A percentile compares a stretch with the other conserved stretches of the same genome.
Evolutionary conservation across 78 protist genomes (phyloP).

Genomic region (Acrasis kona): DNA sequence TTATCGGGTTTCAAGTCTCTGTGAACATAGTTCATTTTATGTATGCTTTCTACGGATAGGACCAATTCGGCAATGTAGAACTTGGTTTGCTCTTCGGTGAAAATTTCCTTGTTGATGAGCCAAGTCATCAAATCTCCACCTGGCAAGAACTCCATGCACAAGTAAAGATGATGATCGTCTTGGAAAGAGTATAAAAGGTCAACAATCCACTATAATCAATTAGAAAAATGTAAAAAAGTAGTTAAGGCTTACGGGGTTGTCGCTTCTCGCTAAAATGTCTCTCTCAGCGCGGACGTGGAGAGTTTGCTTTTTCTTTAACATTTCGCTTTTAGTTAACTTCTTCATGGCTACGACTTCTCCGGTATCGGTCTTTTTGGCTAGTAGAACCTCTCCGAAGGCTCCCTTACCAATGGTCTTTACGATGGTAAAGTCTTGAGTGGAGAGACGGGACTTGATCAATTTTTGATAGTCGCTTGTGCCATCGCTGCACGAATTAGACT

Average conservation of each 20-base stretch:
- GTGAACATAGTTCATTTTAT: conserved; percentile 37
- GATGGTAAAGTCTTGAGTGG: conserved; percentile 42
- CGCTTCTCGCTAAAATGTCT: conserved; percentile 29
- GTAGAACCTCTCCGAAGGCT: conserved; percentile 59
- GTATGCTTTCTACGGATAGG: conserved; percentile 38
- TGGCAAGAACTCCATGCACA: conserved; percentile 63
- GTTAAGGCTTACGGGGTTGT: too few species aligned
- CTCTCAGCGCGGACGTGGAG: conserved; percentile 49
- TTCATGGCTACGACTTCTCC: conserved; percentile 39
- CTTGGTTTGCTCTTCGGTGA: conserved; percentile 8
- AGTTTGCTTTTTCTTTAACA: conserved; percentile 33
- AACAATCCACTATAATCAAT: conserved; percentile 60
- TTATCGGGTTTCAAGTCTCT: conserved; percentile 43
- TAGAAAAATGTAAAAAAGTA: too few species aligned
- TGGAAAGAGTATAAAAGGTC: conserved; percentile 58
- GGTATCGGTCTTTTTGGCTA: not conserved
- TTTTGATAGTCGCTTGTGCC: too few species aligned
- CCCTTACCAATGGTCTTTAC: conserved; percentile 69
- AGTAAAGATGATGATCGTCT: conserved; percentile 41
- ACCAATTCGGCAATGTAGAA: conserved; percentile 47
- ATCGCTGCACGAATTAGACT: too few species aligned
- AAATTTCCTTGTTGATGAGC: not conserved
- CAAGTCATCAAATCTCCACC: conserved; percentile 67
- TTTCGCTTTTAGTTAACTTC: conserved; percentile 32
- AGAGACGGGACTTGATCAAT: not conserved